Conservation (phyloP, 1,284 basidiomycete genomes). For the Malassezia slooffiae region DNA sequence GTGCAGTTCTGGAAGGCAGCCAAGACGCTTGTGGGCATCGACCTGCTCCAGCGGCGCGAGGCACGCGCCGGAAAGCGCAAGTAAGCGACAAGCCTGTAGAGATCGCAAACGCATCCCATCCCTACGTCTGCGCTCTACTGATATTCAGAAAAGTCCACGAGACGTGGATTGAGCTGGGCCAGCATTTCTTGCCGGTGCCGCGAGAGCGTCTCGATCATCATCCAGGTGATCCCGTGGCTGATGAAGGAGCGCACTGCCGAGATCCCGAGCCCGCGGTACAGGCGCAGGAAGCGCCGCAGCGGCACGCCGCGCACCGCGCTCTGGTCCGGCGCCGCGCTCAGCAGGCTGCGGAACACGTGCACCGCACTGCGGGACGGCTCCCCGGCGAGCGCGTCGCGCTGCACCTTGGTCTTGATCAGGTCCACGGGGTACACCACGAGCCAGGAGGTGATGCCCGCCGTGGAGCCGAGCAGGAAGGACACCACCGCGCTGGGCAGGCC, state of each 20-base stretch:
- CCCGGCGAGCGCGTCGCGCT: slow-evolving; percentile 72
- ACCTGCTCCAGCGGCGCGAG: slow-evolving; percentile 24
- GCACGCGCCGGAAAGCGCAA: neutral
- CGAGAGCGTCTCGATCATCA: slow-evolving; percentile 38
- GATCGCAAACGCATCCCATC: neutral
- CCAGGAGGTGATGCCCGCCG: slow-evolving; percentile 40
- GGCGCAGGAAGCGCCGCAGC: slow-evolving; percentile 25
- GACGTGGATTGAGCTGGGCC: neutral
- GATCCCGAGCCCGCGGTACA: slow-evolving; percentile 44
- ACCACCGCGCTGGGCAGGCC: slow-evolving; percentile 36
- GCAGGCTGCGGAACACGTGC: slow-evolving; percentile 66
- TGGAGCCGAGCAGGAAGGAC: slow-evolving; percentile 39
- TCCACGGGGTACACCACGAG: slow-evolving; percentile 44
- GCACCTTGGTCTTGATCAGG: slow-evolving; percentile 84
- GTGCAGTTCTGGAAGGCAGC: slow-evolving; percentile 98
- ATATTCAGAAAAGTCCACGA: slow-evolving; percentile 13
- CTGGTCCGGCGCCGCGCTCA: slow-evolving; percentile 40
- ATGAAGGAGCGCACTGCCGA: slow-evolving; percentile 41
- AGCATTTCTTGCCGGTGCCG: neutral
- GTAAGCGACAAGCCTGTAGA: neutral
- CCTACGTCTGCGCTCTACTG: too few species aligned
- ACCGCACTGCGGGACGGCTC: slow-evolving; percentile 56
- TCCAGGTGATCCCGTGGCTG: slow-evolving; percentile 45
- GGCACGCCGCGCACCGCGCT: neutral
- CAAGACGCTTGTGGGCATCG: slow-evolving; percentile 56